These are phyloP conservation scores for Andrographis paniculata DNA, from an alignment of 305 asterid genomes.

Conservation along the genomic window DNA sequence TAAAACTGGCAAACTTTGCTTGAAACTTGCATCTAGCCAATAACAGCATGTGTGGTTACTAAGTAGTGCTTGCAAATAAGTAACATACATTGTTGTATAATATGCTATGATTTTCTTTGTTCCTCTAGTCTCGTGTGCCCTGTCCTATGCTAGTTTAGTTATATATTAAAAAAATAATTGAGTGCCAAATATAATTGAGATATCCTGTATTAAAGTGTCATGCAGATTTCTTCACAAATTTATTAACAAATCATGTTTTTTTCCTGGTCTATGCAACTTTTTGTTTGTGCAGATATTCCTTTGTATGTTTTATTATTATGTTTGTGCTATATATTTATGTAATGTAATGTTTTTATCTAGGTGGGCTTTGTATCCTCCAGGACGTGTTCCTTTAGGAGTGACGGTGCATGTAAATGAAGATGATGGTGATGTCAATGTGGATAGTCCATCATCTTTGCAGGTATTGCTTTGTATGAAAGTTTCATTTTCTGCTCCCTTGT, in stretches of 20 bases:
- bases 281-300: neutral
- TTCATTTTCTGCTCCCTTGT: conserved; percentile 3
- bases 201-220: no score
- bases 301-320: conserved; percentile 6
- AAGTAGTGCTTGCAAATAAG: no score
- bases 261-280: neutral
- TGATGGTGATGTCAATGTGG: conserved; percentile 92
- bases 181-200: no score
- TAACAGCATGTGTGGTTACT: no score
- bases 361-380: conserved; percentile 99
- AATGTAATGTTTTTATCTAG: conserved; percentile 32
- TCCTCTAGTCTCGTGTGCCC: no score
- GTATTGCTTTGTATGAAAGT: conserved; percentile 26
- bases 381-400: conserved; percentile 95
- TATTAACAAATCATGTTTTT: neutral
- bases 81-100: no score
- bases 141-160: neutral
- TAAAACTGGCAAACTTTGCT: conserved; percentile 17
- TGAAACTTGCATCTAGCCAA: no score
- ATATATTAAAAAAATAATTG: no score
- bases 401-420: conserved; percentile 95
- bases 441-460: conserved; percentile 89
- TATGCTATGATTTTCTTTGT: neutral
- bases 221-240: no score
- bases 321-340: conserved; percentile 17